Evolutionary conservation across 148 eudicot genomes (phyloP), one percentile per base, ranked within the genome.

Genomic region (Bassia scoparia): DNA sequence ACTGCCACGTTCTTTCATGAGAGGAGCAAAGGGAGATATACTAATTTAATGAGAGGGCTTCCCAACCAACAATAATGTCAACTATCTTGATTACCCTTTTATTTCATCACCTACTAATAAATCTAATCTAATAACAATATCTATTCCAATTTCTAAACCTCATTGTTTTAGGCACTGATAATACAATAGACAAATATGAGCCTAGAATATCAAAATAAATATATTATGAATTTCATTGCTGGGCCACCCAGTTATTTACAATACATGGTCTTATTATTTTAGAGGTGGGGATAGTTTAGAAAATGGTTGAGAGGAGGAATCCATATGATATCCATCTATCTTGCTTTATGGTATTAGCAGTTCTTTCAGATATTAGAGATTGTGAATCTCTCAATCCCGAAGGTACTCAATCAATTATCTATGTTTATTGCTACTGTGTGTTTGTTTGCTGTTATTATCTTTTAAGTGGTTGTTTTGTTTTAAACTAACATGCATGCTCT

Each of bases 271-370:
- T 35, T 72, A 61, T n/a, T 63, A 8, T 34, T 64, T 49, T 79
- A 74, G 75, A 20, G 72, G 69, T 72, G 37, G 81, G 81, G 80
- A 75, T 79, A 64, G 59, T 69, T 53, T 81, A 74, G 84, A 84
- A 84, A 77, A 84, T 84, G 87, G 84, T 78, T 43, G 84, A 73
- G 73, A 81, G 87, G 87, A 81, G 87, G 84, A 81, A 71, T 34
- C 74, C 81, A 26, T 81, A 81, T 79, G 87, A 82, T 74, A 73
- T 84, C 74, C 84, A 84, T 56, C 71, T 81, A 43, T 81, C 84
- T 68, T 84, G 83, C 64, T 79, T 84, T 61, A 76, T 84, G 83
- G 74, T 84, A 74, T 70, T 84, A 72, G 83, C 83, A n/a, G 81
- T 79, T 81, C 83, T 84, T 61, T 74, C 64, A 24, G 84, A 81